These are phyloP conservation scores for Pseudopithomyces maydicus DNA, from an alignment of 2,329 filamentous ascomycete genomes.

Conservation along the genomic window DNA sequence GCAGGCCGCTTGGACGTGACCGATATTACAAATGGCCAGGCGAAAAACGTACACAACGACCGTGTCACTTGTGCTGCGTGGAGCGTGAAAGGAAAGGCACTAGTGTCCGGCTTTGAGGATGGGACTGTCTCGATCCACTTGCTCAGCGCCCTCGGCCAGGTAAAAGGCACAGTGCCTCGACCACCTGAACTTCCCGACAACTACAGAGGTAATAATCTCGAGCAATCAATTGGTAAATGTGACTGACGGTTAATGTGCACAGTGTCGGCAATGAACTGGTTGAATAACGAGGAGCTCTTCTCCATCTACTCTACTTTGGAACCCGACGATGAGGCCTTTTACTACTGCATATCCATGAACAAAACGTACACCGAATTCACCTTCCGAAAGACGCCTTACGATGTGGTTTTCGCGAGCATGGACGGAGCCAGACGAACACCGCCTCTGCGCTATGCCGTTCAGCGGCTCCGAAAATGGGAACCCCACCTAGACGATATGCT, in stretches of 20 bases:
- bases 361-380: slow-evolving; percentile 59
- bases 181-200: slow-evolving; percentile 69
- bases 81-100: slow-evolving; percentile 92
- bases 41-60: slow-evolving; percentile 64
- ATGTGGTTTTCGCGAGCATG: slow-evolving; percentile 28
- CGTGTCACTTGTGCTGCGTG: slow-evolving; percentile 85
- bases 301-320: slow-evolving; percentile 65
- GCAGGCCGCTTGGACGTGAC: slow-evolving; percentile 84
- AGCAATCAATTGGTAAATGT: neutral
- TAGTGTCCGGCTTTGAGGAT: slow-evolving; percentile 83
- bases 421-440: slow-evolving; percentile 61
- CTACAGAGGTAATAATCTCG: slow-evolving; percentile 65
- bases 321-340: slow-evolving; percentile 66
- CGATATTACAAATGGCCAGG: slow-evolving; percentile 69
- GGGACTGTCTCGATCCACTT: slow-evolving; percentile 84
- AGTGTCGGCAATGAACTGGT: slow-evolving; percentile 85
- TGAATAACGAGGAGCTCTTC: slow-evolving; percentile 86
- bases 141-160: slow-evolving; percentile 67
- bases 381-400: slow-evolving; percentile 74
- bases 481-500: slow-evolving; percentile 81
- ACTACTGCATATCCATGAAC: slow-evolving; percentile 61
- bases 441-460: slow-evolving; percentile 77
- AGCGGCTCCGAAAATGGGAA: slow-evolving; percentile 78
- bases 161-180: slow-evolving; percentile 78
- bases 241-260: slow-evolving; percentile 12